These are phyloP conservation scores for Lipomyces starkeyi DNA, from an alignment of 805 yeast genomes.

Conservation along the genomic window DNA sequence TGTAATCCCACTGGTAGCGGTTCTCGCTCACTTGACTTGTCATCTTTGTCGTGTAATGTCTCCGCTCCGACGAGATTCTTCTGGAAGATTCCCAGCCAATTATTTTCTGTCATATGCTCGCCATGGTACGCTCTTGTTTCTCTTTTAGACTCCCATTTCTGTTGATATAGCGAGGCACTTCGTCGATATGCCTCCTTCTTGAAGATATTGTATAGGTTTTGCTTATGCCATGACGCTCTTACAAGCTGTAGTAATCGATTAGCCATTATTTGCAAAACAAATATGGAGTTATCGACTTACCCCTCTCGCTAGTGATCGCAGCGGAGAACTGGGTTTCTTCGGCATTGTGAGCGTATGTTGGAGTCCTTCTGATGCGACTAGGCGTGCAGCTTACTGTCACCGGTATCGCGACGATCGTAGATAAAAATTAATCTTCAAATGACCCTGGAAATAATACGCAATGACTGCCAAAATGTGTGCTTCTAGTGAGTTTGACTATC, in stretches of 20 bases:
- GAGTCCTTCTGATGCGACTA: neutral
- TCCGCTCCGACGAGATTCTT: slow-evolving; percentile 72
- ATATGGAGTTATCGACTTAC: slow-evolving; percentile 21
- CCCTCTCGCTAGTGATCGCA: slow-evolving; percentile 32
- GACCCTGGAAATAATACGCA: neutral
- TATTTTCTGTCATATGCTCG: slow-evolving; percentile 83
- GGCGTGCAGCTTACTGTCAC: neutral
- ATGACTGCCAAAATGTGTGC: neutral
- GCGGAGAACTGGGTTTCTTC: slow-evolving; percentile 30
- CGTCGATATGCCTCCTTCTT: slow-evolving; percentile 61
- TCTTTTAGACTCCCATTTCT: slow-evolving; percentile 88
- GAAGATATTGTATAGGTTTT: slow-evolving; percentile 85
- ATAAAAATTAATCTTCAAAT: neutral
- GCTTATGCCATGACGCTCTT: slow-evolving; percentile 90
- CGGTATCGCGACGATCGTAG: neutral
- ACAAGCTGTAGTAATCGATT: slow-evolving; percentile 45
- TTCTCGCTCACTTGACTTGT: slow-evolving; percentile 34
- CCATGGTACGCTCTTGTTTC: slow-evolving; percentile 97
- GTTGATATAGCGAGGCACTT: slow-evolving; percentile 80
- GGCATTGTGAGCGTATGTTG: slow-evolving; percentile 14
- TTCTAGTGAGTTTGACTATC: neutral
- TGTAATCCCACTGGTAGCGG: slow-evolving; percentile 83
- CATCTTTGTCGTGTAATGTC: slow-evolving; percentile 22
- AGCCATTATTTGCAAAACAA: neutral
- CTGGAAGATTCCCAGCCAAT: slow-evolving; percentile 75